These are phyloP conservation scores for Thamnidium elegans DNA, from an alignment of 192 early-diverging fungal species.

Conservation along the genomic window DNA sequence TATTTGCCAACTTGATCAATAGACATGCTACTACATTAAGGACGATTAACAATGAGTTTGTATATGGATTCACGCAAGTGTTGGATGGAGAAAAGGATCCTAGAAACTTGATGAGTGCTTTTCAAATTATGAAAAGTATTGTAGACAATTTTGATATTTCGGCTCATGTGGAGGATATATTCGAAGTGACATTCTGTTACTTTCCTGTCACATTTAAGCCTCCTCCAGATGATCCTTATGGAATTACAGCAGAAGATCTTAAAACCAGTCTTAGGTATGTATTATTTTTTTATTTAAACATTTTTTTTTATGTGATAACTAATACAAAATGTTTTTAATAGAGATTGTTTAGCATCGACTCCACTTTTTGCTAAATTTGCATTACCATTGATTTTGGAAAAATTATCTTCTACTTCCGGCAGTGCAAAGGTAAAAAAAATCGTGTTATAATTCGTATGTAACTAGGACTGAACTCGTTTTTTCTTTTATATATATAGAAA, in stretches of 20 bases:
- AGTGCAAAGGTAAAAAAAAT: conserved; percentile 74
- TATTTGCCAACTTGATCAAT: conserved; percentile 70
- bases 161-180: conserved; percentile 82
- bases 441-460: too few relatives aligned
- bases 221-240: conserved; percentile 91
- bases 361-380: conserved; percentile 79
- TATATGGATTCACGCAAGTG: conserved; percentile 78
- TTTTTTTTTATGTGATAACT: neutral
- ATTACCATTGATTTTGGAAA: conserved; percentile 86
- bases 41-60: conserved; percentile 66
- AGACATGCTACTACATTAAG: conserved; percentile 59
- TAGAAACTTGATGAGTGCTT: conserved; percentile 86
- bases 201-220: conserved; percentile 99
- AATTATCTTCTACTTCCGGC: conserved; percentile 78
- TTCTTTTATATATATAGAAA: conserved; percentile 38
- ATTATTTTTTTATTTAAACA: neutral
- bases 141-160: conserved; percentile 75
- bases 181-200: conserved; percentile 98
- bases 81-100: conserved; percentile 99
- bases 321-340: conserved; percentile 8
- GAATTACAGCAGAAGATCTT: conserved; percentile 90
- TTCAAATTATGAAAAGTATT: conserved; percentile 72
- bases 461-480: too few relatives aligned
- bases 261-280: conserved; percentile 69
- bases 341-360: conserved; percentile 72